Evolutionary conservation across 768 basidiomycete species (phyloP).

Genomic region (Cubamyces sp.): DNA sequence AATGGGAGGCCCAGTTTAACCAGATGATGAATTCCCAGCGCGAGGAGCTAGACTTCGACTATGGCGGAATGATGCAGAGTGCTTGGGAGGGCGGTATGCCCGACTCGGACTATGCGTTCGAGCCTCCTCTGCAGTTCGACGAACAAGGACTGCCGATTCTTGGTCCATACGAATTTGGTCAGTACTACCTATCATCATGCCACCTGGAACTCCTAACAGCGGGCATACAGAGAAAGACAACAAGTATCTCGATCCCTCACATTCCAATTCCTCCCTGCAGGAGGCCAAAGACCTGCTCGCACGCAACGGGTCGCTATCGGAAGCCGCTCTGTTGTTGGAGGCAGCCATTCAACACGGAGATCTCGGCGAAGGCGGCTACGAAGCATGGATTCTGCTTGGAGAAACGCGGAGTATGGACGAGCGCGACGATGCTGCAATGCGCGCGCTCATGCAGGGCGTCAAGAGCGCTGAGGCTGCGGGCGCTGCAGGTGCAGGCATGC

Average conservation of each 20-base stretch:
- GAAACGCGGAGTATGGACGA: slow-evolving; percentile 91
- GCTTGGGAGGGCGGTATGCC: slow-evolving; percentile 66
- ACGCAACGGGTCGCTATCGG: slow-evolving; percentile 83
- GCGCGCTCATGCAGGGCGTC: slow-evolving; percentile 76
- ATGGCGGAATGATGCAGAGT: slow-evolving; percentile 58
- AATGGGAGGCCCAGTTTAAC: slow-evolving; percentile 85
- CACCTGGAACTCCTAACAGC: slow-evolving; percentile 1
- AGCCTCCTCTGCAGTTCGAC: slow-evolving; percentile 54
- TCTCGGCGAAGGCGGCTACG: slow-evolving; percentile 79
- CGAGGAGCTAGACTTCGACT: slow-evolving; percentile 63
- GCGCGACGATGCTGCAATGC: slow-evolving; percentile 81
- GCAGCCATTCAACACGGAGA: slow-evolving; percentile 87
- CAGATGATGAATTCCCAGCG: slow-evolving; percentile 73
- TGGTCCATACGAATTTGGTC: slow-evolving; percentile 78
- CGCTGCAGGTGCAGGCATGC: slow-evolving; percentile 70
- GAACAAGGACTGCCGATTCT: slow-evolving; percentile 78
- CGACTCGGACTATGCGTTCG: slow-evolving; percentile 38
- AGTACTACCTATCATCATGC: slow-evolving; percentile 28
- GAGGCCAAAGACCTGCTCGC: slow-evolving; percentile 80
- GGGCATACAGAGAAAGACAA: slow-evolving; percentile 64
- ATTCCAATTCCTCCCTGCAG: slow-evolving; percentile 52
- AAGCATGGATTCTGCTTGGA: slow-evolving; percentile 91
- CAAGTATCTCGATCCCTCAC: slow-evolving; percentile 60
- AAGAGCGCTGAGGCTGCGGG: slow-evolving; percentile 65
- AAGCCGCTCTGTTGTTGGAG: slow-evolving; percentile 86